phyloP scores from a whole-genome alignment of 768 basidiomycete genomes.

The Phylloporus arenicola region DNA sequence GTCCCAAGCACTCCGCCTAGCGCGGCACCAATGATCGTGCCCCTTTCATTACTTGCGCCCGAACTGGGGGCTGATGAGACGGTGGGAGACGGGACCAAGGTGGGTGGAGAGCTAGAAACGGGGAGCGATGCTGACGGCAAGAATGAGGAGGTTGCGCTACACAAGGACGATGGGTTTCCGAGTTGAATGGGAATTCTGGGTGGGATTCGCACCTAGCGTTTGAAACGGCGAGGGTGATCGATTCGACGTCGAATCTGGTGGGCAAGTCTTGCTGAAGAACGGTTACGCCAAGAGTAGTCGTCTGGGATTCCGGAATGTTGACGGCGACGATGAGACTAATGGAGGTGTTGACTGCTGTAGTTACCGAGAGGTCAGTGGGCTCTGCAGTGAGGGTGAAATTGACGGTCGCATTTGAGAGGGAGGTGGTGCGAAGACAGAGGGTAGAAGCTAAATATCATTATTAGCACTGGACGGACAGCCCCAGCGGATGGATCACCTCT shows the following conservation, averaged over 20 bases:
- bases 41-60: neutral
- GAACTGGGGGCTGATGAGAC: constrained; percentile 5
- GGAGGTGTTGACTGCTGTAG: constrained; percentile 37
- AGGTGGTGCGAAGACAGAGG: constrained; percentile 40
- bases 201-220: constrained; percentile 30
- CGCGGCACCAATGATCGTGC: constrained; percentile 12
- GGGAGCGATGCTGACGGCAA: constrained; percentile 24
- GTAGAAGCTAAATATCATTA: constrained; percentile 33
- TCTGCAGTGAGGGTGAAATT: constrained; percentile 46
- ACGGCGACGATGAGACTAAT: constrained; percentile 36
- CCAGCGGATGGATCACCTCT: constrained; percentile 34
- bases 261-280: constrained; percentile 27
- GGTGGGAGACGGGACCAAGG: constrained; percentile 2
- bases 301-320: constrained; percentile 35
- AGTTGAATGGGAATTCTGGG: neutral
- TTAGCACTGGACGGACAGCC: constrained; percentile 4
- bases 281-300: constrained; percentile 41
- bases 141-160: constrained; percentile 25
- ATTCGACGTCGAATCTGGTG: constrained; percentile 35
- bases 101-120: constrained; percentile 20
- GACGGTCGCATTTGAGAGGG: constrained; percentile 45
- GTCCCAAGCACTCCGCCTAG: constrained; percentile 10
- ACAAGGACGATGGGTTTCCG: neutral
- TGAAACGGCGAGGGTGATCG: constrained; percentile 34
- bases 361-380: constrained; percentile 33